These are phyloP conservation scores for Linderniella brevidens DNA, from an alignment of 257 asterid genomes.

Conservation along the genomic window DNA sequence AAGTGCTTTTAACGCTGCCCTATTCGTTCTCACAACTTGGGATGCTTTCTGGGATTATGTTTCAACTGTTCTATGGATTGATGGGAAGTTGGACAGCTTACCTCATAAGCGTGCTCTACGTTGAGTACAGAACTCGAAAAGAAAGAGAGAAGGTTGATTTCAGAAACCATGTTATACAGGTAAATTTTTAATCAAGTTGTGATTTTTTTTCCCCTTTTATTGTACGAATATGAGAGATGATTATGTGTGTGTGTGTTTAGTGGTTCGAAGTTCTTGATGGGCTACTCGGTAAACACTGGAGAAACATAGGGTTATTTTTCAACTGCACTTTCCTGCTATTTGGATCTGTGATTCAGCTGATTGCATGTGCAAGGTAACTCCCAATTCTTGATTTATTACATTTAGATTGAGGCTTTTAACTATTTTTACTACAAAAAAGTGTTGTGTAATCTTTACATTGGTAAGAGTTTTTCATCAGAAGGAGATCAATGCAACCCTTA, in stretches of 20 bases:
- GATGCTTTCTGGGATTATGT: slow-evolving; percentile 52
- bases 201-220: background rate
- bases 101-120: slow-evolving; percentile 63
- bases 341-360: slow-evolving; percentile 90
- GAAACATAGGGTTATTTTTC: slow-evolving; percentile 72
- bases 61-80: slow-evolving; percentile 66
- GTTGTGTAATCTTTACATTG: too few species aligned
- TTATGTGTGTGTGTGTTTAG: slow-evolving; percentile 16
- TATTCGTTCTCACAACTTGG: slow-evolving; percentile 90
- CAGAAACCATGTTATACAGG: slow-evolving; percentile 84
- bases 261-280: slow-evolving; percentile 98
- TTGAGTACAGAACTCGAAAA: slow-evolving; percentile 75
- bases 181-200: slow-evolving; percentile 2
- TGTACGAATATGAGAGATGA: background rate
- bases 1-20: slow-evolving; percentile 75
- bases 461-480: too few species aligned
- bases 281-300: slow-evolving; percentile 78
- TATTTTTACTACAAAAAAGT: too few species aligned
- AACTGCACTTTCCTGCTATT: slow-evolving; percentile 89
- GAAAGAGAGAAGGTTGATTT: slow-evolving; percentile 86
- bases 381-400: background rate
- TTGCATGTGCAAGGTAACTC: slow-evolving; percentile 84
- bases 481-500: too few species aligned
- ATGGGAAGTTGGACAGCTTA: slow-evolving; percentile 94
- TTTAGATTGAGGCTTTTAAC: too few species aligned